These are phyloP conservation scores for Nicotiana tabacum DNA, from an alignment of 257 asterid species.

Conservation along the genomic window DNA sequence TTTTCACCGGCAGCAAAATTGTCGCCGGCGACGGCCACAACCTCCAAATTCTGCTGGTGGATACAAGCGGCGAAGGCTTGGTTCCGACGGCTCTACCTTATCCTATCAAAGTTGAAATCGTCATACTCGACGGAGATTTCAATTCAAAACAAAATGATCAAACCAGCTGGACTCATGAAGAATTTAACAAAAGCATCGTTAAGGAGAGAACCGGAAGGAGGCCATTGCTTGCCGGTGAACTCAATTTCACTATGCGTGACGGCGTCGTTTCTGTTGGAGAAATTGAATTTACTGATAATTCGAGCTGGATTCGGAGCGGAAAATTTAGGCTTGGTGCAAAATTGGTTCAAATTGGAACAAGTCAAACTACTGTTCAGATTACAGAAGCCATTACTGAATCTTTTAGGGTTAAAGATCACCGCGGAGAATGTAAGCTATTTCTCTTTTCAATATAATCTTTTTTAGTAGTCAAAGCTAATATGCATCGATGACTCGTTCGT, in stretches of 20 bases:
- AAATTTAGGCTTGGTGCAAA: conserved; percentile 60
- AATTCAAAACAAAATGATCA: conserved; percentile 10
- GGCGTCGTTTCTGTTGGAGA: conserved; percentile 47
- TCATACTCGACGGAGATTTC: conserved; percentile 67
- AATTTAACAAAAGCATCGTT: conserved; percentile 34
- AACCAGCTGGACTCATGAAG: conserved; percentile 28
- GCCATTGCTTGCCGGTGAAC: conserved; percentile 58
- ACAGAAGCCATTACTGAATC: conserved; percentile 57
- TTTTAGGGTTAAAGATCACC: conserved; percentile 67
- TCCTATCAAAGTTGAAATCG: conserved; percentile 43
- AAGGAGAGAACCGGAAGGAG: conserved; percentile 60
- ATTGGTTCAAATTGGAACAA: conserved; percentile 23
- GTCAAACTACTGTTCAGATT: conserved; percentile 11
- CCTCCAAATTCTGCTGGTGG: conserved; percentile 43
- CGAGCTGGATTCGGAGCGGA: conserved; percentile 73
- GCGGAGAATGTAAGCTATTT: conserved; percentile 63
- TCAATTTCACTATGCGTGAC: conserved; percentile 37
- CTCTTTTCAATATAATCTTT: neutral
- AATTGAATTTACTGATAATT: conserved; percentile 63
- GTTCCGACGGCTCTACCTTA: conserved; percentile 24
- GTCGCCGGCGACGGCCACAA: conserved; percentile 29
- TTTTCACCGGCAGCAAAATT: conserved; percentile 60
- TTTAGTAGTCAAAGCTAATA: neutral
- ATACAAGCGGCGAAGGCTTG: neutral
- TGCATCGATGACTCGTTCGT: neutral